Percentiles rank a stretch among this genome's conserved stretches.
These are phyloP conservation scores for Chernovozyma sophiae-reginae DNA, from an alignment of 1,139 yeast species.

Conservation along the genomic window DNA sequence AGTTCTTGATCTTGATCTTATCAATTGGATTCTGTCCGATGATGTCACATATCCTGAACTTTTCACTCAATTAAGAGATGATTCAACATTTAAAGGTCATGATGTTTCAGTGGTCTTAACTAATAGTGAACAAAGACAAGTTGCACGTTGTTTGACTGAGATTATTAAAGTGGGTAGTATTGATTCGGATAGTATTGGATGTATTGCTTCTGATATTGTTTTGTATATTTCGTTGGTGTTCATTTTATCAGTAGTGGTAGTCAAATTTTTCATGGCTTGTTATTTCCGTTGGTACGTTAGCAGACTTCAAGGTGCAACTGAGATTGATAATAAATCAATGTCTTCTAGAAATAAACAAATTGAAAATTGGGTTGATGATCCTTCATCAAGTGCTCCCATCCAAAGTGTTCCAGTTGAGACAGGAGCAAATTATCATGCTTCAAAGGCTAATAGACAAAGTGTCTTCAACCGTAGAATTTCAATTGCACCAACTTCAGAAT, in stretches of 20 bases:
- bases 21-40: conserved; percentile 67
- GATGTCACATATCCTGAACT: conserved; percentile 70
- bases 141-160: conserved; percentile 83
- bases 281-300: conserved; percentile 84
- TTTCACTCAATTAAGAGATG: conserved; percentile 60
- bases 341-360: conserved; percentile 54
- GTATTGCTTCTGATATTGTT: conserved; percentile 86
- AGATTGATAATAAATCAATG: conserved; percentile 47
- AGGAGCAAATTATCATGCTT: conserved; percentile 45
- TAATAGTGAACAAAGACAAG: conserved; percentile 60
- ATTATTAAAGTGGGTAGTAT: conserved; percentile 83
- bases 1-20: conserved; percentile 74
- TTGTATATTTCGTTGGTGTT: conserved; percentile 76
- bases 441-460: conserved; percentile 41
- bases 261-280: conserved; percentile 80
- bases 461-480: conserved; percentile 35
- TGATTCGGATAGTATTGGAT: conserved; percentile 91
- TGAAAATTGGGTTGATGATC: conserved; percentile 70
- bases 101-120: conserved; percentile 80
- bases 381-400: conserved; percentile 41
- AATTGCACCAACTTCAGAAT: neutral
- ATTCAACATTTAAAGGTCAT: conserved; percentile 58
- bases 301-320: conserved; percentile 74
- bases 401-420: conserved; percentile 49
- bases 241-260: conserved; percentile 72